Evolutionary conservation across 495 filamentous ascomycete species (phyloP), one percentile per base, ranked within the genome.

Genomic region (Bathelium albidoporum): DNA sequence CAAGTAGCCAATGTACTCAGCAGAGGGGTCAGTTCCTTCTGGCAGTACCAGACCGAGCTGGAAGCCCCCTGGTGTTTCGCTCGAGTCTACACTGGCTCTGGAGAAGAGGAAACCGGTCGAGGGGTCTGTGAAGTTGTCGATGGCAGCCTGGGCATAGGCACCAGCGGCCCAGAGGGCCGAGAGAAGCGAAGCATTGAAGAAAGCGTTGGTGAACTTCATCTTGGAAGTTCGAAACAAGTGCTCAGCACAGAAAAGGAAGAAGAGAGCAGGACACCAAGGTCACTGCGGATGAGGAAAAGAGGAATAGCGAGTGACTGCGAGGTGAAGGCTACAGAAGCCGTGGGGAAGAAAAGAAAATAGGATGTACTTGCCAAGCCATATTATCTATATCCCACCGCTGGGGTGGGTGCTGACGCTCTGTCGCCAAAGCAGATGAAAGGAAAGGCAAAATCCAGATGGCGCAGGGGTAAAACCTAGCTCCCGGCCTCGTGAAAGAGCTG

Each of bases 21-120:
- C 75, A 55, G 75, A 77, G 7, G 73, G 77, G 18, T 80, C 71
- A 18, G 80, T 78, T 65, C 78, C 77, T 18, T 69, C 45, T 12
- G 85, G 85, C n/a, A 87, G 72, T 3, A 79, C 75, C 60, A 85
- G 58, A 67, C 85, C 85, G 61, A 79, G 81, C 58, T 81, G 82
- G 62, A 76, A 78, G 0, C 73, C 71, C 18, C 79, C 79, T 1
- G 65, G 29, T 18, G 67, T 68, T 34, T 70, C 20, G 16, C 5
- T 9, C 16, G 49, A 9, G 16, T 4, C 2, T 29, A 55, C 49
- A 55, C 2, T 11, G 16, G 49, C 49, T 29, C 49, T 55, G 16
- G 49, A 26, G 29, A 55, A 55, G 22, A 20, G 20, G 24, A 55
- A n/a, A 16, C 49, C 49, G 20, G 49, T n/a, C 9, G 5, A 11